Evolutionary conservation across 495 filamentous ascomycete genomes (phyloP), one percentile per base, ranked within the genome.

Genomic region (Hypoxylon lenormandii): DNA sequence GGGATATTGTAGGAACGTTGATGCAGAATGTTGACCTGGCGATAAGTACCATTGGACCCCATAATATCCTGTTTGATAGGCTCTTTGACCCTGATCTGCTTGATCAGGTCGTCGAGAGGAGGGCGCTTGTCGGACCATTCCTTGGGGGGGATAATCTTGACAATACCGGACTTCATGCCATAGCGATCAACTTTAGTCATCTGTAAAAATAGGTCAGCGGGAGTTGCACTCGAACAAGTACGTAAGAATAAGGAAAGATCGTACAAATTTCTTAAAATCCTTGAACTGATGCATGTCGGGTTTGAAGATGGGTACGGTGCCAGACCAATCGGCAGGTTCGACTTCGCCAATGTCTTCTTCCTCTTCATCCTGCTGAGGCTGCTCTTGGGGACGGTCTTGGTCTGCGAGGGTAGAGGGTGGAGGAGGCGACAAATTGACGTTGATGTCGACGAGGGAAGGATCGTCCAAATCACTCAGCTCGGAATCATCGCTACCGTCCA

Each of bases 61-160:
- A 93, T 92, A 75, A 98, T 98, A 70, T 98, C 95, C 74, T 98
- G 95, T 74, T 91, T 95, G 76, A 98, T 98, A 8, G 95, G 95
- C 66, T 98, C 96, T 82, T 93, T 95, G 70, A 97, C 92, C 62
- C 89, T 90, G 74, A 98, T 91, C 53, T 89, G 89, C 78, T 97
- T 97, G 61, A 98, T 87, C 56, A 89, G 84, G 70, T 97, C 91
- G 69, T 95, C 88, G 64, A 97, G 87, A 30, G 85, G 77, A 16
- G 92, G 90, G 21, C 94, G 87, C 21, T 87, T 80, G 64, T 93
- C 90, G 76, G 83, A 92, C 95, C 95, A 98, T 88, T 97, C 96
- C 72, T 90, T 82, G 1, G 95, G 96, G 28, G 95, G 94, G 64
- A 98, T 88, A 47, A 98, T 90, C 77, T 98, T 98, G 73, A 97